Percentiles rank a stretch among this genome's conserved stretches.
Evolutionary conservation across 2,329 filamentous ascomycete genomes (phyloP).

Genomic region (Fusarium chlamydosporum): DNA sequence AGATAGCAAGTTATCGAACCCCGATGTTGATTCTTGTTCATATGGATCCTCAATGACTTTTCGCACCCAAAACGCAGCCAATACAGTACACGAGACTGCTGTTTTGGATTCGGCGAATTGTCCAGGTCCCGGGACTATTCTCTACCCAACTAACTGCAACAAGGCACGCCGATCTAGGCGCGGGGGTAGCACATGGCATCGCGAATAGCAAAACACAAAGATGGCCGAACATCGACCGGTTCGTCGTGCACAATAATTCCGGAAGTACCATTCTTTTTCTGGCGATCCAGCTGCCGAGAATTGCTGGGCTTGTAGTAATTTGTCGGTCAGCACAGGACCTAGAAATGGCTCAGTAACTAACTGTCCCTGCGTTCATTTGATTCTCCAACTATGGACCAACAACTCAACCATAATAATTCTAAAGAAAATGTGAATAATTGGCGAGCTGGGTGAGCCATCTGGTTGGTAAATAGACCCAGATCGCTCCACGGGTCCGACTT

Average conservation of each 20-base stretch:
- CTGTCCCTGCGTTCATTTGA: constrained; percentile 1
- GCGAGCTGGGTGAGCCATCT: constrained; percentile 10
- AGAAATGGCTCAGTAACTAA: constrained; percentile 26
- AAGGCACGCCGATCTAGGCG: constrained; percentile 42
- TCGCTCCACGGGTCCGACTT: constrained; percentile 40
- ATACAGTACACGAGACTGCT: constrained; percentile 8
- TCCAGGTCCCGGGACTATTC: constrained; percentile 34
- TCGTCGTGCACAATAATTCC: constrained; percentile 43
- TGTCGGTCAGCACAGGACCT: constrained; percentile 28
- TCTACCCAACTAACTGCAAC: constrained; percentile 27
- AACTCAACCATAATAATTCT: not conserved
- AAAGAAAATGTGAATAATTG: constrained; percentile 12
- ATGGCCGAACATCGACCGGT: constrained; percentile 41
- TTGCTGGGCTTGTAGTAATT: constrained; percentile 37
- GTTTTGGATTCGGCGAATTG: constrained; percentile 38
- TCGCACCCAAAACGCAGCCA: constrained; percentile 11
- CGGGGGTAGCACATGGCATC: constrained; percentile 47
- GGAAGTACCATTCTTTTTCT: constrained; percentile 41
- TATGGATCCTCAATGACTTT: not conserved
- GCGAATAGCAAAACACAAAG: constrained; percentile 41
- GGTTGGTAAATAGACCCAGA: constrained; percentile 25
- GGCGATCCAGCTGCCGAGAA: constrained; percentile 42
- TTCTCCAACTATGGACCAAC: not conserved
- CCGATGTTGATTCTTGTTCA: not conserved
- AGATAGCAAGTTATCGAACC: not conserved